Conservation (phyloP, 805 yeast genomes). For the Diddensiella transvaalensis region DNA sequence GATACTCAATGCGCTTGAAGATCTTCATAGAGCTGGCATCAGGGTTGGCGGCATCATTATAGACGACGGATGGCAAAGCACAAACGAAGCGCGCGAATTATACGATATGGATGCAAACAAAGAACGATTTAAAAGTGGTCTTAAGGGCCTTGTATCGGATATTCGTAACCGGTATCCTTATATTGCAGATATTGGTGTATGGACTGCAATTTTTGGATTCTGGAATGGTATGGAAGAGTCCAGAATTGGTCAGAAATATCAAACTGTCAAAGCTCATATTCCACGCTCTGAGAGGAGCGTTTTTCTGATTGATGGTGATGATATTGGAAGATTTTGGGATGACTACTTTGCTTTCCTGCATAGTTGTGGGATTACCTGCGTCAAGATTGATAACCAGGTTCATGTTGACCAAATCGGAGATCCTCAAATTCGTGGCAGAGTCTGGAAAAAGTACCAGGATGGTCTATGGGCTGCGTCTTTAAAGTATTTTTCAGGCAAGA, state of each 20-base stretch:
- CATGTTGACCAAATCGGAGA: conserved; percentile 23
- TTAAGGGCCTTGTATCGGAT: conserved; percentile 24
- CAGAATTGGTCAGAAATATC: conserved; percentile 20
- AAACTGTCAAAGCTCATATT: conserved; percentile 10
- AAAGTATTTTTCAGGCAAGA: conserved; percentile 21
- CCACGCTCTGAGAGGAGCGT: not conserved
- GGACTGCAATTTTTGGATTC: conserved; percentile 31
- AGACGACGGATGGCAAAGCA: conserved; percentile 34
- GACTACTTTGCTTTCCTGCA: conserved; percentile 27
- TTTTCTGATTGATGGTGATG: conserved; percentile 4
- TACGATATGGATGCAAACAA: conserved; percentile 24
- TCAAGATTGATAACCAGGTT: conserved; percentile 29
- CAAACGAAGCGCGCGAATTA: conserved; percentile 20
- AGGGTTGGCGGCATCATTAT: conserved; percentile 24
- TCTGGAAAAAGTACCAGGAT: conserved; percentile 25
- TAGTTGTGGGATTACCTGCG: conserved; percentile 26
- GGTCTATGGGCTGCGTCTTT: conserved; percentile 22
- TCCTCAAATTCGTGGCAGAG: conserved; percentile 11
- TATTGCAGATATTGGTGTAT: conserved; percentile 28
- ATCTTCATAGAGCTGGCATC: conserved; percentile 21
- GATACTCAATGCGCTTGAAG: conserved; percentile 22
- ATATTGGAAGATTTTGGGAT: conserved; percentile 24
- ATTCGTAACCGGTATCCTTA: conserved; percentile 21
- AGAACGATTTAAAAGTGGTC: conserved; percentile 28
- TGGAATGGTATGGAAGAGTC: conserved; percentile 30